These are phyloP conservation scores for Pouteria glomerata DNA, from an alignment of 148 eudicot genomes.

Conservation along the genomic window DNA sequence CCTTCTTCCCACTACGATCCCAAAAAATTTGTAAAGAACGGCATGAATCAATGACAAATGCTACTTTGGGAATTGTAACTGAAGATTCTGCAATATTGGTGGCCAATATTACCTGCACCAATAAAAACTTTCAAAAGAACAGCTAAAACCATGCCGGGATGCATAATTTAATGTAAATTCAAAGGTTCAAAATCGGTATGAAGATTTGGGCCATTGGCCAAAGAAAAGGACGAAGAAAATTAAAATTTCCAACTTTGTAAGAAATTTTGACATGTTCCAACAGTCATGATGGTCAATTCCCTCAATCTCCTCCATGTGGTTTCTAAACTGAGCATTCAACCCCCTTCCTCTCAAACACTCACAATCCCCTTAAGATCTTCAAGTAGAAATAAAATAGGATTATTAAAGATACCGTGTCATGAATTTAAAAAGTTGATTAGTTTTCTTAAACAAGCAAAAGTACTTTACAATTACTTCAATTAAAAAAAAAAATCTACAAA, in stretches of 20 bases:
- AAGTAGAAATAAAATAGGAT: neutral
- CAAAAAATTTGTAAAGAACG: slow-evolving; percentile 90
- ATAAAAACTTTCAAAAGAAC: slow-evolving; percentile 7
- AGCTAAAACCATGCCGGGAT: slow-evolving; percentile 9
- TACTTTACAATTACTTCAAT: neutral
- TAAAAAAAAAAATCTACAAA: neutral
- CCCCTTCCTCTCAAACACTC: slow-evolving; percentile 4
- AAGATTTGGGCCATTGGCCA: neutral
- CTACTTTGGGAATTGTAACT: slow-evolving; percentile 93
- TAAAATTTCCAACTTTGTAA: neutral
- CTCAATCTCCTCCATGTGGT: neutral
- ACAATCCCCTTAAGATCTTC: neutral
- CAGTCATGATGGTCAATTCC: neutral
- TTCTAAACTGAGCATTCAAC: neutral
- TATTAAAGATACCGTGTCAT: neutral
- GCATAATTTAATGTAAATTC: neutral
- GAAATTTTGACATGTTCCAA: neutral
- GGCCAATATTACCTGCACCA: slow-evolving; percentile 85
- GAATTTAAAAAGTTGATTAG: neutral
- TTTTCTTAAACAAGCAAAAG: neutral
- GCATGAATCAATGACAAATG: slow-evolving; percentile 88
- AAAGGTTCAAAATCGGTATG: neutral
- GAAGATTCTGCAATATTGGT: slow-evolving; percentile 99
- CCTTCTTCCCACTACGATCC: slow-evolving; percentile 60
- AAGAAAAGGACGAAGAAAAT: neutral